A percentile compares a stretch with the other conserved stretches of the same genome.
phyloP scores from a whole-genome alignment of 352 stramenopile genomes.

The Lagenidium giganteum region DNA sequence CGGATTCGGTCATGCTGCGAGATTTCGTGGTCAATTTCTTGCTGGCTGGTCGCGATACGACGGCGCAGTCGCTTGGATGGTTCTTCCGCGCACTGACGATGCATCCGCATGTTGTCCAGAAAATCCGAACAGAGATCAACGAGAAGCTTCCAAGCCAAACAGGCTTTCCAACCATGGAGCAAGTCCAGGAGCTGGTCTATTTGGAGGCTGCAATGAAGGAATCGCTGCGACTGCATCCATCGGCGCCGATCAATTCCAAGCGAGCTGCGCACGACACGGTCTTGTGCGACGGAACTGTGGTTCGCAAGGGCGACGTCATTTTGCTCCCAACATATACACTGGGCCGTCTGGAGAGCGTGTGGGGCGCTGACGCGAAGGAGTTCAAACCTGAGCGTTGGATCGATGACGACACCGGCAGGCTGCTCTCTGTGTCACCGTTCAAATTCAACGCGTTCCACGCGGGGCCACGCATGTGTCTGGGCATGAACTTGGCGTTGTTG shows the following conservation, averaged over 20 bases:
- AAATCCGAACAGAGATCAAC: conserved; percentile 17
- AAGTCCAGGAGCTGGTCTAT: conserved; percentile 38
- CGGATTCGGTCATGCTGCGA: conserved; percentile 31
- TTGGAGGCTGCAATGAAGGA: conserved; percentile 40
- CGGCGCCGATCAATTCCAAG: conserved; percentile 27
- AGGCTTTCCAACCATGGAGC: conserved; percentile 28
- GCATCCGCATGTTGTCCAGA: conserved; percentile 22
- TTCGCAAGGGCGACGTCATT: conserved; percentile 22
- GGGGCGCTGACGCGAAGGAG: conserved; percentile 28
- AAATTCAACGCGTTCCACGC: conserved; percentile 46
- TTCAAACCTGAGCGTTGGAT: conserved; percentile 40
- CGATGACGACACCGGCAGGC: conserved; percentile 13
- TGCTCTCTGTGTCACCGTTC: conserved; percentile 27
- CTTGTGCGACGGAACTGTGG: conserved; percentile 26
- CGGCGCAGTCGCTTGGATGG: conserved; percentile 52
- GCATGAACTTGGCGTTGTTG: conserved; percentile 33
- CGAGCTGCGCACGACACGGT: conserved; percentile 15
- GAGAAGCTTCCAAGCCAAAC: conserved; percentile 10
- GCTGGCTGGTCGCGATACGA: conserved; percentile 67
- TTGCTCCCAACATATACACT: conserved; percentile 32
- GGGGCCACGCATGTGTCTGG: conserved; percentile 35
- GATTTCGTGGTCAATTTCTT: conserved; percentile 71
- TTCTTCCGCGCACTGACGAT: conserved; percentile 32
- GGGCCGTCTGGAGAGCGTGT: conserved; percentile 25
- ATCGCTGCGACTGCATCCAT: conserved; percentile 32